Evolutionary conservation across 768 basidiomycete species (phyloP), one percentile per base, ranked within the genome.

Genomic region (Boletus pseudo-olivaceus): DNA sequence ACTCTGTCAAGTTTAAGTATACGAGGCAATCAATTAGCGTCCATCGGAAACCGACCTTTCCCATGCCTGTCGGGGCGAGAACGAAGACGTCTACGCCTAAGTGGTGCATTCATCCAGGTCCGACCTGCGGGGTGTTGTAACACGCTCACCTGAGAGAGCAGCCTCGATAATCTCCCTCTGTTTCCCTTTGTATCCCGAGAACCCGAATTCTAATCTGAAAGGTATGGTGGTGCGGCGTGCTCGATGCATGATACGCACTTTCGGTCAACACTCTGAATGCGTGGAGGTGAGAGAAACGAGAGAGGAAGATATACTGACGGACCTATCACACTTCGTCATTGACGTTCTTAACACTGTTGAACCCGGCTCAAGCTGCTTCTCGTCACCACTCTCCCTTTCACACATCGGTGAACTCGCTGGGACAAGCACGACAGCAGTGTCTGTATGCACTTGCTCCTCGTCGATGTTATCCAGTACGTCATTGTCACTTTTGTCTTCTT

Each of bases 31-130:
- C 6, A 4, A 34, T 14, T 6, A 23, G 2, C 5, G 4, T 26
- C 7, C 6, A 26, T 42, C 6, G 14, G 1, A 46, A 65, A 62
- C 37, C 30, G 33, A 86, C 90, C 79, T 93, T 93, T 33, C 91
- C 92, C 87, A 93, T 90, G 5, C 91, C 90, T 10, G 92, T 93
- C 0, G 91, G 90, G 17, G 90, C 91, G 3, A 92, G 77, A 10
- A 90, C 88, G 46, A 92, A 78, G 14, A 92, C 82, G 68, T 92
- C 90, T 9, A 70, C 71, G 5, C 87, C 89, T 89, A 52, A 6
- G 35, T 23, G 8, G 5, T 29, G 20, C 14, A 42, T 58, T 54
- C 41, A 58, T 44, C 29, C 39, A 8, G 20, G 26, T n/a, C 27
- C 38, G 44, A 38, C 20, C 17, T 12, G 7, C 23, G 3, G 29